A percentile compares a stretch with the other conserved stretches of the same genome.
Conservation (phyloP, 345 rosid species). For the Salix brachista region DNA sequence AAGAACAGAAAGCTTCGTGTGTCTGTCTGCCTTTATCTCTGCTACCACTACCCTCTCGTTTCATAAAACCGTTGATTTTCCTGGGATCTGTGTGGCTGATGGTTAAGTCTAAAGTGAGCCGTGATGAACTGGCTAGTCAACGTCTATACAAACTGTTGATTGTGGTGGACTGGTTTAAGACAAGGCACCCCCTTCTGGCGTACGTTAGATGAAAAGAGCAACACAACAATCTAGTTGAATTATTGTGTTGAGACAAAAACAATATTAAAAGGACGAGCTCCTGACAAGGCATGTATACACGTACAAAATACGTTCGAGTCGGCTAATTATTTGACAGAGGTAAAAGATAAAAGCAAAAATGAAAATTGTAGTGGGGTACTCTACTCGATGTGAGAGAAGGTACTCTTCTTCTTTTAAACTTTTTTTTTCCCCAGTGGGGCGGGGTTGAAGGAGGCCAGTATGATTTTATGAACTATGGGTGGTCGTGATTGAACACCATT, state of each 20-base stretch:
- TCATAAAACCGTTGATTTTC: slow-evolving; percentile 16
- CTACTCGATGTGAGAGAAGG: neutral
- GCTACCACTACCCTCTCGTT: neutral
- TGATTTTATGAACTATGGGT: too few species aligned
- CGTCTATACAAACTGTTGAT: neutral
- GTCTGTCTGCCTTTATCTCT: neutral
- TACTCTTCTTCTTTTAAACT: too few species aligned
- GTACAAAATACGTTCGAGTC: neutral
- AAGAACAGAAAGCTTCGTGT: neutral
- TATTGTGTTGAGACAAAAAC: neutral
- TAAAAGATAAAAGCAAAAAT: neutral
- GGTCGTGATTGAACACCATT: neutral
- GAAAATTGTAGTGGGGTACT: neutral
- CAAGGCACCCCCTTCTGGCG: neutral
- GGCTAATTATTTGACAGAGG: neutral
- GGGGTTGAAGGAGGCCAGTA: neutral
- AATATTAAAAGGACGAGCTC: neutral
- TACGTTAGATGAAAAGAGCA: neutral
- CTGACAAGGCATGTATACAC: neutral
- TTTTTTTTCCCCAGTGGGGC: neutral
- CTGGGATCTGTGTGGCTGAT: slow-evolving; percentile 8
- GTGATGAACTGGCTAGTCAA: neutral
- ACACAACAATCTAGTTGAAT: neutral
- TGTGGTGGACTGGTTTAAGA: neutral
- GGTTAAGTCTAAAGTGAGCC: slow-evolving; percentile 6